These are phyloP conservation scores for Epichloe brachyelytri DNA, from an alignment of 2,329 filamentous ascomycete genomes.

Conservation along the genomic window DNA sequence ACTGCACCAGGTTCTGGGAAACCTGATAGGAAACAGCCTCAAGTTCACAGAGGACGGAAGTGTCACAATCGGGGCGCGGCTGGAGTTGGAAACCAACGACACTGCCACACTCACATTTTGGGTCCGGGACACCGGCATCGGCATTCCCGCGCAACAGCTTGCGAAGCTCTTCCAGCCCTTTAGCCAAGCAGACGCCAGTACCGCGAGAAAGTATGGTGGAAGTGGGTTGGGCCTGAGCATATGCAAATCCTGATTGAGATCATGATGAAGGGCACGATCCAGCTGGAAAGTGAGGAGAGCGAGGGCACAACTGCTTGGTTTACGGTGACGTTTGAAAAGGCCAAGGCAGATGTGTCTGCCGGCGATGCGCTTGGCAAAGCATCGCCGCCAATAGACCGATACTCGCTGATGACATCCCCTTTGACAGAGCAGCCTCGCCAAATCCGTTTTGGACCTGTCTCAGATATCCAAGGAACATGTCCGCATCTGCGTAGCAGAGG, in stretches of 20 bases:
- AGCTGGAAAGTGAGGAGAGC: conserved; percentile 63
- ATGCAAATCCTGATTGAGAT: conserved; percentile 91
- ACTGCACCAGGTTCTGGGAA: conserved; percentile 58
- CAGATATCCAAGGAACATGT: conserved; percentile 64
- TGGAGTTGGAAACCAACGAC: conserved; percentile 58
- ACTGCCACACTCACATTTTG: conserved; percentile 69
- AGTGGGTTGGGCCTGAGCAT: conserved; percentile 86
- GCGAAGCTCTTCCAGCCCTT: conserved; percentile 86
- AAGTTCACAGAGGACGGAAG: conserved; percentile 85
- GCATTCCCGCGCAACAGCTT: conserved; percentile 70
- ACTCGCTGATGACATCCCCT: conserved; percentile 16
- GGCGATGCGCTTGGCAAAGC: conserved; percentile 36
- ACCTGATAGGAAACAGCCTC: conserved; percentile 82
- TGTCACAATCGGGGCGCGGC: conserved; percentile 67
- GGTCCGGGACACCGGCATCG: conserved; percentile 82
- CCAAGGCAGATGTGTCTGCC: conserved; percentile 45
- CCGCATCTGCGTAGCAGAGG: conserved; percentile 84
- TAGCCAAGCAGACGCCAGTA: conserved; percentile 83
- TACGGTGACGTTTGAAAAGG: conserved; percentile 75
- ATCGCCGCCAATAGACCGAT: conserved; percentile 23
- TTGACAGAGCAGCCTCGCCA: conserved; percentile 26
- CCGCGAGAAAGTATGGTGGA: conserved; percentile 80
- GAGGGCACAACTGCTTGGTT: conserved; percentile 65
- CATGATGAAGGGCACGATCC: conserved; percentile 78
- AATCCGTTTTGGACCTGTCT: conserved; percentile 53